Evolutionary conservation across 2,329 filamentous ascomycete species (phyloP).

Genomic region (Metarhizium guizhouense): DNA sequence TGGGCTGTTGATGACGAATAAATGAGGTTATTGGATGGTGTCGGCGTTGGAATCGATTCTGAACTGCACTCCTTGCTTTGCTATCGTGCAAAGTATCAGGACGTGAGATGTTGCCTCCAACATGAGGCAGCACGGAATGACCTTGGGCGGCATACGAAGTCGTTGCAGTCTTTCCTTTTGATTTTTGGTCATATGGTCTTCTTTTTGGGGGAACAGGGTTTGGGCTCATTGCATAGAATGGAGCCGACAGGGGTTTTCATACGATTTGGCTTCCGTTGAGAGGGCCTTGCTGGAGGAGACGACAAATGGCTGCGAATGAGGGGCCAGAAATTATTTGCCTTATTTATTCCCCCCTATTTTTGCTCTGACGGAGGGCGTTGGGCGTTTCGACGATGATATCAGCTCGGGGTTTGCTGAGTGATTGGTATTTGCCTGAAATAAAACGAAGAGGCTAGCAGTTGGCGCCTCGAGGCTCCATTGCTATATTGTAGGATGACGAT

Average conservation of each 20-base stretch:
- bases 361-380: neutral
- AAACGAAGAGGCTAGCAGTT: neutral
- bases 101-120: neutral
- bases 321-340: neutral
- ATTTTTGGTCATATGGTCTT: neutral
- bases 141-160: neutral
- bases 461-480: neutral
- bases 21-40: conserved; percentile 9
- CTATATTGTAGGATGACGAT: conserved; percentile 1
- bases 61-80: neutral
- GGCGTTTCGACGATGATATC: conserved; percentile 2
- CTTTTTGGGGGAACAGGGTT: neutral
- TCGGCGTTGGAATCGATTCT: conserved; percentile 9
- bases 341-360: neutral
- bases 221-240: neutral
- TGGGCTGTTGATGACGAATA: conserved; percentile 7
- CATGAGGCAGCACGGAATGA: neutral
- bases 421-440: neutral
- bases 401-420: neutral
- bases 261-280: neutral
- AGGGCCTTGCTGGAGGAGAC: neutral
- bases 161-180: neutral
- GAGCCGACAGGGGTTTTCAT: neutral
- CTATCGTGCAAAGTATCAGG: neutral
- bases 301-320: neutral